These are phyloP conservation scores for Alternaria metachromatica DNA, from an alignment of 2,329 filamentous ascomycete genomes.

Conservation along the genomic window DNA sequence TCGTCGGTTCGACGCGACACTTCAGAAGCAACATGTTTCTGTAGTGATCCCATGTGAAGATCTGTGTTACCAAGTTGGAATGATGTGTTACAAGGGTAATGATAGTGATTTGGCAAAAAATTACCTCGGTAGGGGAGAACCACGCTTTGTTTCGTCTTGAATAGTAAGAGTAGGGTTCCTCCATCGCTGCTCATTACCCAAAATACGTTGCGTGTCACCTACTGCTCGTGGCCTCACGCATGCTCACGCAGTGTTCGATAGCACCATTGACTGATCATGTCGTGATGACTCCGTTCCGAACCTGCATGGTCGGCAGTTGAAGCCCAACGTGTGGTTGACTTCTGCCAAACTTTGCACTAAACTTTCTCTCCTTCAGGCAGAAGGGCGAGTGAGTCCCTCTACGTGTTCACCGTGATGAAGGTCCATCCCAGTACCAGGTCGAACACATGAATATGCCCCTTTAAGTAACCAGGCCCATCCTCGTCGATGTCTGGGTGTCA, in stretches of 20 bases:
- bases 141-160: background rate
- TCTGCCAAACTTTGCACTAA: background rate
- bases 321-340: background rate
- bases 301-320: background rate
- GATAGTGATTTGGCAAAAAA: background rate
- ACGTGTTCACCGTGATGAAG: background rate
- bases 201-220: background rate
- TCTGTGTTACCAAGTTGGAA: background rate
- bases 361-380: background rate
- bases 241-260: background rate
- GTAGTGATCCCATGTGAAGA: background rate
- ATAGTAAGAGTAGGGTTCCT: background rate
- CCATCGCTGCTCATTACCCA: background rate
- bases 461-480: conserved; percentile 25
- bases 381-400: background rate
- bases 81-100: background rate
- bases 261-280: background rate
- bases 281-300: background rate
- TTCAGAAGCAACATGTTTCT: background rate
- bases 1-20: background rate
- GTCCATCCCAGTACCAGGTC: background rate
- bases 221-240: background rate
- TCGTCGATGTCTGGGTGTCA: conserved; percentile 23
- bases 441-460: conserved; percentile 17
- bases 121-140: background rate